These are phyloP conservation scores for Borovskyia barvae DNA, from an alignment of 208 protist species.

Conservation along the genomic window DNA sequence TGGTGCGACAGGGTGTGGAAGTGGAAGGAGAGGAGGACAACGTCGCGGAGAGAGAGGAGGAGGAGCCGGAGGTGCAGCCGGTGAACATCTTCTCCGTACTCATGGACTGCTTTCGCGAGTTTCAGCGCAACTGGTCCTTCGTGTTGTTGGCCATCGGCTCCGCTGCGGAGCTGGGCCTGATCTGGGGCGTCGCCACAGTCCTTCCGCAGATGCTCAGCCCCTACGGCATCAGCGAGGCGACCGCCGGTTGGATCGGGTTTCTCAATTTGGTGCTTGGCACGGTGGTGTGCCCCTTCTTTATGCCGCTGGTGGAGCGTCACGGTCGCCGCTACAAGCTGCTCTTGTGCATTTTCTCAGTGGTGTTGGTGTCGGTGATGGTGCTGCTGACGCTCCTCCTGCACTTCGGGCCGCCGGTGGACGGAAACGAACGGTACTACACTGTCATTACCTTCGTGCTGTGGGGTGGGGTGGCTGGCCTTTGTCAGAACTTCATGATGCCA, in stretches of 20 bases:
- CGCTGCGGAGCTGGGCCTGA: conserved; percentile 63
- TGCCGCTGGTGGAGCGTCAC: conserved; percentile 43
- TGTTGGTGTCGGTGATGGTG: conserved; percentile 40
- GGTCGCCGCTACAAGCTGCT: conserved; percentile 56
- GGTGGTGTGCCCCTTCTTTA: conserved; percentile 65
- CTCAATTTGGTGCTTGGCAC: conserved; percentile 66
- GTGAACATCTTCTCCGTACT: conserved; percentile 73
- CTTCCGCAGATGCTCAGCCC: conserved; percentile 69
- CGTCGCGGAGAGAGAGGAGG: conserved; percentile 12
- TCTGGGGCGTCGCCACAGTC: conserved; percentile 75
- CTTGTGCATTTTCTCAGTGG: conserved; percentile 33
- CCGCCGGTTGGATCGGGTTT: conserved; percentile 69
- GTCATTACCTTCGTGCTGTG: conserved; percentile 45
- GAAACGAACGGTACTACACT: conserved; percentile 37
- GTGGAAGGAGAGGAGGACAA: conserved; percentile 1
- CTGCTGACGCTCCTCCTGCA: conserved; percentile 54
- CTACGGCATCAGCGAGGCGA: conserved; percentile 58
- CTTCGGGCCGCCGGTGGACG: conserved; percentile 53
- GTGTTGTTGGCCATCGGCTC: conserved; percentile 51
- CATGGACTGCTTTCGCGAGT: conserved; percentile 51
- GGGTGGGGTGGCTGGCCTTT: conserved; percentile 60
- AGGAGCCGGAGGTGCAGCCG: conserved; percentile 42
- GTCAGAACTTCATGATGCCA: conserved; percentile 81
- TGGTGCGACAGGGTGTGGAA: background rate
- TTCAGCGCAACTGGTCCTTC: conserved; percentile 54